phyloP scores from a whole-genome alignment of 805 yeast genomes.

The Pichia californica region DNA sequence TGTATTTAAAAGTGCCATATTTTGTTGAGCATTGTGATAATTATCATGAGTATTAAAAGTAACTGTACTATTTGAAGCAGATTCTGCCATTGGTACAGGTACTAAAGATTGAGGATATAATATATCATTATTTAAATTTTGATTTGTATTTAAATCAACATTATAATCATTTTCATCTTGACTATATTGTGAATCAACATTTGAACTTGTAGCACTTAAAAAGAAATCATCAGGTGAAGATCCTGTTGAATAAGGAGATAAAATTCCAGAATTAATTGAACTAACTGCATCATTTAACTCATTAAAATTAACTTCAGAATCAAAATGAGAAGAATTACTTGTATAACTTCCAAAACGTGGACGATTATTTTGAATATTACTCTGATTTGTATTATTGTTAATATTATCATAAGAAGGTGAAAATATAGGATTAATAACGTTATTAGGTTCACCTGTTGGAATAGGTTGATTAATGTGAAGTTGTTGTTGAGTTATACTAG shows the following conservation, averaged over 20 bases:
- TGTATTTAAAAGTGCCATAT: conserved; percentile 8
- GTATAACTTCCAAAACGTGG: conserved; percentile 18
- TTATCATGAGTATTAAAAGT: conserved; percentile 19
- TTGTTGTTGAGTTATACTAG: conserved; percentile 4
- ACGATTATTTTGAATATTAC: neutral
- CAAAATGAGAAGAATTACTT: conserved; percentile 16
- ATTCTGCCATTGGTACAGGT: conserved; percentile 26
- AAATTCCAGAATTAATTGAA: conserved; percentile 24
- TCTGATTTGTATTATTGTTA: neutral
- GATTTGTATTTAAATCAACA: conserved; percentile 6
- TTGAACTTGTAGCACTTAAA: conserved; percentile 16
- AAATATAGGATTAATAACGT: neutral
- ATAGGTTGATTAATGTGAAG: neutral
- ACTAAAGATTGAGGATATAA: conserved; percentile 13
- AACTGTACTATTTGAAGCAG: conserved; percentile 25
- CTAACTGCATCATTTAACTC: conserved; percentile 28
- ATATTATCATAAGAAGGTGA: neutral
- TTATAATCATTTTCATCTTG: conserved; percentile 10
- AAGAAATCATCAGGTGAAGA: conserved; percentile 33
- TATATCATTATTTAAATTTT: conserved; percentile 9
- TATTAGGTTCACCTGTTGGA: neutral
- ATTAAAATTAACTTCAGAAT: conserved; percentile 25
- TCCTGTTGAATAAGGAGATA: conserved; percentile 32
- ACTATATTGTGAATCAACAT: conserved; percentile 15
- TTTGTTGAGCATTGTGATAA: conserved; percentile 6